Conservation (phyloP, 2,329 filamentous ascomycete genomes). For the Verticillium dahliae region DNA sequence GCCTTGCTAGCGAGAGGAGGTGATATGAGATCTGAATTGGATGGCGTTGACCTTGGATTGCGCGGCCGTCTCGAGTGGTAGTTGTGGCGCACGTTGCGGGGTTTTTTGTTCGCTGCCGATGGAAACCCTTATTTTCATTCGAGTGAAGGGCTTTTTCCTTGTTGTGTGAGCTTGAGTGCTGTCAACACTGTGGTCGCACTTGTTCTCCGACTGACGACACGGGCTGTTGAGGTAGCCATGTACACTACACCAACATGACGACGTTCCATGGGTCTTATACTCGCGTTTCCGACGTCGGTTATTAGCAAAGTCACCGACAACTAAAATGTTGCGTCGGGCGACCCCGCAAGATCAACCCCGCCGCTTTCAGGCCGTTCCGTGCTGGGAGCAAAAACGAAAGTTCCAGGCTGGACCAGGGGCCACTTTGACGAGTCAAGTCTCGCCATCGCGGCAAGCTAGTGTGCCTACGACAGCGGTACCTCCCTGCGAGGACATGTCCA, state of each 20-base stretch:
- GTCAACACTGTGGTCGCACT: too few species aligned
- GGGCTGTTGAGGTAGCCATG: too few species aligned
- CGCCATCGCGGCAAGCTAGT: not conserved
- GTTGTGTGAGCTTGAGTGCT: too few species aligned
- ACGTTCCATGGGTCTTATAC: not conserved
- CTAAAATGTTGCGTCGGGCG: too few species aligned
- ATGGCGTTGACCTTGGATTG: too few species aligned
- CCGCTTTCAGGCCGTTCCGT: not conserved
- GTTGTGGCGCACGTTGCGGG: not conserved
- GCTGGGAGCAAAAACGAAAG: not conserved
- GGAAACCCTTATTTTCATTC: too few species aligned
- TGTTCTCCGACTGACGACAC: too few species aligned
- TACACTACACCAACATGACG: too few species aligned
- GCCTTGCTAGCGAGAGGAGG: not conserved
- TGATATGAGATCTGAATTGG: not conserved
- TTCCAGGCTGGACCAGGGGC: not conserved
- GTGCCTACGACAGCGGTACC: not conserved
- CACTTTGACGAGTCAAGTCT: not conserved
- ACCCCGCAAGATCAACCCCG: not conserved
- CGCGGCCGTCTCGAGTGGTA: too few species aligned
- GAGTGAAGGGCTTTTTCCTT: too few species aligned
- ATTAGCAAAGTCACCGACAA: not conserved
- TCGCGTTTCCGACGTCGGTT: not conserved
- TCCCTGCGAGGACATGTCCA: not conserved
- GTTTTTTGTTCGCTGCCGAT: not conserved